Conservation (phyloP, 305 asterid species). For the Solanum aculeatissimum region DNA sequence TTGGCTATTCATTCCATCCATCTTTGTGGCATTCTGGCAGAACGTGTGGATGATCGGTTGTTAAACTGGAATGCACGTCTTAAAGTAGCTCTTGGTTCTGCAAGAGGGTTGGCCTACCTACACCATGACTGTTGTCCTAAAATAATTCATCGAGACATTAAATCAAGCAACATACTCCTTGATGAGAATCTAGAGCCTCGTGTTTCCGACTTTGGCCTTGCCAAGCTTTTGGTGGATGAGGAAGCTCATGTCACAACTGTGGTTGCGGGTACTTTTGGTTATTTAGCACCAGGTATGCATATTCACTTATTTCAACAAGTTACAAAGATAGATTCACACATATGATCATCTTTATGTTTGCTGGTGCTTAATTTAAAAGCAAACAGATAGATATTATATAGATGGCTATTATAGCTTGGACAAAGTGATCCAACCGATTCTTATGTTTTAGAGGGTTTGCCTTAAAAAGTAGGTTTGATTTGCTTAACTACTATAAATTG, state of each 20-base stretch:
- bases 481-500: not conserved
- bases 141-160: constrained; percentile 86
- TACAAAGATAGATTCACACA: not conserved
- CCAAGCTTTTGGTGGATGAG: constrained; percentile 88
- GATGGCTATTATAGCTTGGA: not conserved
- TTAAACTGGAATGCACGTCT: constrained; percentile 81
- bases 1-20: not conserved
- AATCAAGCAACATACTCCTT: constrained; percentile 87
- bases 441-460: not conserved
- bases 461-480: not conserved
- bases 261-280: constrained; percentile 96
- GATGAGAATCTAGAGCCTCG: constrained; percentile 87
- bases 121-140: constrained; percentile 88
- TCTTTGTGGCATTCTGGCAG: constrained; percentile 17
- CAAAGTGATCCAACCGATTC: not conserved
- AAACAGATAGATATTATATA: no score
- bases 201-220: constrained; percentile 94
- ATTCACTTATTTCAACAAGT: not conserved
- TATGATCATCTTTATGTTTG: not conserved
- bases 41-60: constrained; percentile 19
- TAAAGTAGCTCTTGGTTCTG: constrained; percentile 80
- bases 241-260: constrained; percentile 94
- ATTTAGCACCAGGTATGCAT: constrained; percentile 81
- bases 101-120: constrained; percentile 81
- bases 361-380: not conserved